phyloP scores from a whole-genome alignment of 2,329 filamentous ascomycete species.

The Cylindrodendrum hubeiense region DNA sequence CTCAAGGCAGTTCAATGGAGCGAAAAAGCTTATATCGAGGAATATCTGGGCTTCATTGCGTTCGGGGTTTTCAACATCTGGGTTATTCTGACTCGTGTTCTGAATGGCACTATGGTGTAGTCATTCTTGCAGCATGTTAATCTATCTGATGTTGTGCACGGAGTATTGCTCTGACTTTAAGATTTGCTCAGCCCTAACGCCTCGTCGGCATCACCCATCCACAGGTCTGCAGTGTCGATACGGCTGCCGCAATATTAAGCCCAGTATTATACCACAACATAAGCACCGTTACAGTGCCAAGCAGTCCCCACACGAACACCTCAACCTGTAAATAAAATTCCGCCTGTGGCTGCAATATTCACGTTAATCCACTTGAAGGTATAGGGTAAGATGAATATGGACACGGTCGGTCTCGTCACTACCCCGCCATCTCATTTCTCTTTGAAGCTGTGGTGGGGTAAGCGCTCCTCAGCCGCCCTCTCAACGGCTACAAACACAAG shows the following conservation, averaged over 20 bases:
- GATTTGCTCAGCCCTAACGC: neutral
- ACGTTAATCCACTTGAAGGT: neutral
- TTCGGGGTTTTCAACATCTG: neutral
- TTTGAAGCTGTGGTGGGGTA: neutral
- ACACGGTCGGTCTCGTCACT: too few species aligned
- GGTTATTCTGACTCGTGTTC: too few species aligned
- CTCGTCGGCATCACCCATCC: neutral
- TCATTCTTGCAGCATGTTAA: neutral
- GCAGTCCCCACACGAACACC: neutral
- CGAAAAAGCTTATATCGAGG: neutral
- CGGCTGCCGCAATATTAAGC: neutral
- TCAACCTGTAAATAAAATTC: neutral
- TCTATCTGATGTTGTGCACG: neutral
- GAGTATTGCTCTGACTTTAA: neutral
- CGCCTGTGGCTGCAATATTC: neutral
- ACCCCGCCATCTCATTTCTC: too few species aligned
- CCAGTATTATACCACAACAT: neutral
- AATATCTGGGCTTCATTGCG: neutral
- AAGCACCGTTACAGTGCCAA: neutral
- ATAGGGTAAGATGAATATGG: neutral
- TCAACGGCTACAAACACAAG: neutral
- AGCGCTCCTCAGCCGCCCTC: too few species aligned
- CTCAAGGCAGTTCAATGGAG: neutral
- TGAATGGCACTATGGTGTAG: neutral
- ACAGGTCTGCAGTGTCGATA: neutral